Evolutionary conservation across 1,284 basidiomycete species (phyloP).

Genomic region (Peniophora sp.): DNA sequence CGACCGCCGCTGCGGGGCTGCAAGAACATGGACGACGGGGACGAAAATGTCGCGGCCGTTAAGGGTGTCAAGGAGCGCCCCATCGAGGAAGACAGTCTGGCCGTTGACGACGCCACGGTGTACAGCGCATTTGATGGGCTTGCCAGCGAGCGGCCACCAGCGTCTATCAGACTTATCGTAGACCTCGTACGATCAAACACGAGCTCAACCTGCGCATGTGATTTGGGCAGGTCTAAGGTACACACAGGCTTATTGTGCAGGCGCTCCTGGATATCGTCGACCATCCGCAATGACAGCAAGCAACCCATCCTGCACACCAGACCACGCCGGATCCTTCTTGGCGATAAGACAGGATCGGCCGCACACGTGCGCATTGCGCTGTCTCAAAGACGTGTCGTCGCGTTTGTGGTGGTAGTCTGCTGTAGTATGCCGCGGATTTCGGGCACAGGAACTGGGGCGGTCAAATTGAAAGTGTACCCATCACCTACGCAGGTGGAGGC

Average conservation of each 20-base stretch:
- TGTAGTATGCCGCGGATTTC: too few species aligned
- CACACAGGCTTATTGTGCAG: slow-evolving; percentile 88
- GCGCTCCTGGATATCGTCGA: slow-evolving; percentile 73
- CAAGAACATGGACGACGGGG: slow-evolving; percentile 8
- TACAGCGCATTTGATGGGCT: slow-evolving; percentile 64
- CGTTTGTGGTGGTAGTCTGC: too few species aligned
- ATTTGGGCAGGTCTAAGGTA: slow-evolving; percentile 86
- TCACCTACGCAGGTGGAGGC: too few species aligned
- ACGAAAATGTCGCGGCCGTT: slow-evolving; percentile 80
- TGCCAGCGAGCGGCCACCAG: slow-evolving; percentile 85
- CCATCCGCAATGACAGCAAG: slow-evolving; percentile 82
- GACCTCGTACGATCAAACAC: slow-evolving; percentile 74
- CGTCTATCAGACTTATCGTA: slow-evolving; percentile 42
- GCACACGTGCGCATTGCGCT: too few species aligned
- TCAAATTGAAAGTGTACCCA: too few species aligned
- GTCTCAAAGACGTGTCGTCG: too few species aligned
- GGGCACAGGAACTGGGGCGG: too few species aligned
- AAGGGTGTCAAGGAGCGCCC: slow-evolving; percentile 55
- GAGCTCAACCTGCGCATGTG: slow-evolving; percentile 88
- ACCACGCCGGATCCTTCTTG: slow-evolving; percentile 58
- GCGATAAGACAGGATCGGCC: too few species aligned
- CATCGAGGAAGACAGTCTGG: slow-evolving; percentile 90
- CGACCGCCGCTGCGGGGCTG: slow-evolving; percentile 40
- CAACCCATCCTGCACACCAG: slow-evolving; percentile 85
- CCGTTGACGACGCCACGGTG: slow-evolving; percentile 91